These are phyloP conservation scores for Tricladium varicosporioides DNA, from an alignment of 2,329 filamentous ascomycete species.

Conservation along the genomic window DNA sequence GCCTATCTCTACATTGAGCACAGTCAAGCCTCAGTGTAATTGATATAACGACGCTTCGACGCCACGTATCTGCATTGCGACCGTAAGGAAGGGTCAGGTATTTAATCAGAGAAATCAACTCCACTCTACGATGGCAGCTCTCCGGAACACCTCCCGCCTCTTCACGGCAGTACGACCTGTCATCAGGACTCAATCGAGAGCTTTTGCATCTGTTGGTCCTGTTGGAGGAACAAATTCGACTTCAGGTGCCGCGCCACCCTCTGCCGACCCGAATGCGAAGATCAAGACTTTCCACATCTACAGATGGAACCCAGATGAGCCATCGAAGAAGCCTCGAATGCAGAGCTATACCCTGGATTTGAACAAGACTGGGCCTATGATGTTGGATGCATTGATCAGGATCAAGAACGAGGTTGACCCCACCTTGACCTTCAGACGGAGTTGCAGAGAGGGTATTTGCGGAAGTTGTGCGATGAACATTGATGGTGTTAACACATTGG, in stretches of 20 bases:
- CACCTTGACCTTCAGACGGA: conserved; percentile 91
- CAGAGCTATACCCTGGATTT: conserved; percentile 92
- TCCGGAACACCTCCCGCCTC: conserved; percentile 26
- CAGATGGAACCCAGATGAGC: conserved; percentile 95
- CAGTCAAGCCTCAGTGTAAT: background rate
- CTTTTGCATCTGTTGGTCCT: conserved; percentile 24
- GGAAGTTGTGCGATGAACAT: conserved; percentile 99
- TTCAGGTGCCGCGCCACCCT: conserved; percentile 13
- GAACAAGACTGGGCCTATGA: conserved; percentile 99
- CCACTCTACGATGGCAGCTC: conserved; percentile 28
- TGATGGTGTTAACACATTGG: conserved; percentile 95
- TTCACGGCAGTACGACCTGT: conserved; percentile 22
- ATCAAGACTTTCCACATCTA: conserved; percentile 98
- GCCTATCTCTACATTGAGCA: background rate
- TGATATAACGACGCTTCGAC: background rate
- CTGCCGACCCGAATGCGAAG: conserved; percentile 58
- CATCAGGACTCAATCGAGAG: conserved; percentile 18
- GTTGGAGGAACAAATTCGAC: conserved; percentile 9
- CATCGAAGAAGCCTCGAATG: conserved; percentile 90
- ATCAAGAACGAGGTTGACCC: conserved; percentile 99
- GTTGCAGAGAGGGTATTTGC: conserved; percentile 97
- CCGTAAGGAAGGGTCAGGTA: background rate
- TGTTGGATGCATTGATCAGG: conserved; percentile 91
- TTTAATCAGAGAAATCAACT: conserved; percentile 5
- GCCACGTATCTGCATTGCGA: background rate